phyloP scores from a whole-genome alignment of 345 rosid species.

The Psidium guajava region DNA sequence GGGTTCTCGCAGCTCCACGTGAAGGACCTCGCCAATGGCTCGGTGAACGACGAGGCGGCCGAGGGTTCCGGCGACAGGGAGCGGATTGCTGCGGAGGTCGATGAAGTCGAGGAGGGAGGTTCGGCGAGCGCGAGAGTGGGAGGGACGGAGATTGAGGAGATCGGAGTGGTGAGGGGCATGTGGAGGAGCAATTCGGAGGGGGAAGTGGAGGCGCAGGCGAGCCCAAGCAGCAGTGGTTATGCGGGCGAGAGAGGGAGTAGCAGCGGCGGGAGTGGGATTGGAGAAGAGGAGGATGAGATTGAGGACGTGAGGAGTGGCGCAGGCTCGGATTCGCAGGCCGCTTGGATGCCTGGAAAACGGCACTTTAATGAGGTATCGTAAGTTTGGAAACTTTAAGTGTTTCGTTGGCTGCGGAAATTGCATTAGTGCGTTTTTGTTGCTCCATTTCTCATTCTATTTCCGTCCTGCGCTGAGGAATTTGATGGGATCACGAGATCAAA shows the following conservation, averaged over 20 bases:
- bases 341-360: conserved; percentile 80
- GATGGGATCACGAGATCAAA: not conserved
- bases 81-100: not conserved
- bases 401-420: not conserved
- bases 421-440: not conserved
- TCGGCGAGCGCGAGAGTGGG: not conserved
- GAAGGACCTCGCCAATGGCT: not conserved
- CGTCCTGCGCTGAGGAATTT: not conserved
- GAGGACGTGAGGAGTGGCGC: conserved; percentile 28
- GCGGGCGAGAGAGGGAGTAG: conserved; percentile 95
- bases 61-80: not conserved
- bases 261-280: conserved; percentile 47
- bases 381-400: not conserved
- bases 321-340: conserved; percentile 25
- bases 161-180: conserved; percentile 8
- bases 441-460: not conserved
- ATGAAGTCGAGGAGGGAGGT: not conserved
- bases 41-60: not conserved
- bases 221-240: conserved; percentile 91
- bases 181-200: conserved; percentile 36
- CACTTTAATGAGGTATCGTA: conserved; percentile 66
- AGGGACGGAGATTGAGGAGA: conserved; percentile 4
- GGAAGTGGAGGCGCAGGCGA: conserved; percentile 41
- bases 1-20: not conserved
- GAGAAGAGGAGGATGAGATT: conserved; percentile 57